These are phyloP conservation scores for Cyclospora cayetanensis DNA, from an alignment of 169 alveolate species.

Conservation along the genomic window DNA sequence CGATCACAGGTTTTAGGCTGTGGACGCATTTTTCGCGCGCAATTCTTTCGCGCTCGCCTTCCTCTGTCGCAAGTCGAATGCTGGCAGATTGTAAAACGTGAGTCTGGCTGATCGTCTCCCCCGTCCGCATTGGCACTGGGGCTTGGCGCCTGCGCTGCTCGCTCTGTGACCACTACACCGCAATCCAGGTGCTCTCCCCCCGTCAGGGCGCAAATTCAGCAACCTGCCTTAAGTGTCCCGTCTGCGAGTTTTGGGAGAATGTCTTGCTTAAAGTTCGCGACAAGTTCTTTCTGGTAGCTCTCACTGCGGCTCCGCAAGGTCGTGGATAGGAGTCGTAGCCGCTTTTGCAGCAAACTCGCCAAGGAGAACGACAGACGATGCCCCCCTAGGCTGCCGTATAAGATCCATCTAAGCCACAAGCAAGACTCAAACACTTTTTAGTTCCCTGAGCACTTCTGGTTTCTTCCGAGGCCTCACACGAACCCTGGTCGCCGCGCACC, in stretches of 20 bases:
- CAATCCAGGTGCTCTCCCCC: too few relatives aligned
- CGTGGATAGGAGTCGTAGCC: background rate
- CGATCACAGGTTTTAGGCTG: too few relatives aligned
- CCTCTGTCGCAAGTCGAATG: too few relatives aligned
- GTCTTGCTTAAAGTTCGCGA: background rate
- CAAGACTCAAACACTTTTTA: conserved; percentile 4
- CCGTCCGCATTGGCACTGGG: background rate
- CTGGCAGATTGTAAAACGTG: background rate
- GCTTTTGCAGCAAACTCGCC: background rate
- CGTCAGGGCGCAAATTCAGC: too few relatives aligned
- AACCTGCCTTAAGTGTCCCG: background rate
- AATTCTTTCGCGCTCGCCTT: too few relatives aligned
- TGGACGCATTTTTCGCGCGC: too few relatives aligned
- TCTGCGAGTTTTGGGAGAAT: conserved; percentile 16
- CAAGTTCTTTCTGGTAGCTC: background rate
- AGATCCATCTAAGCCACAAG: conserved; percentile 30
- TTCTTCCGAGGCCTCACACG: too few relatives aligned
- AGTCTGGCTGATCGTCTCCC: background rate
- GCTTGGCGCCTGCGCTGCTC: background rate
- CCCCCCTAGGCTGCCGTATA: conserved; percentile 41
- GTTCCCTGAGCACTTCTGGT: too few relatives aligned
- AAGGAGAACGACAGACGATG: background rate
- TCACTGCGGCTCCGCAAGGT: background rate
- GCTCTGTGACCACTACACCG: too few relatives aligned
- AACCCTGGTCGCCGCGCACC: too few relatives aligned